A percentile compares a stretch with the other conserved stretches of the same genome.
Evolutionary conservation across 176 grass and related monocot genomes (phyloP).

Genomic region (Carex kokanica): DNA sequence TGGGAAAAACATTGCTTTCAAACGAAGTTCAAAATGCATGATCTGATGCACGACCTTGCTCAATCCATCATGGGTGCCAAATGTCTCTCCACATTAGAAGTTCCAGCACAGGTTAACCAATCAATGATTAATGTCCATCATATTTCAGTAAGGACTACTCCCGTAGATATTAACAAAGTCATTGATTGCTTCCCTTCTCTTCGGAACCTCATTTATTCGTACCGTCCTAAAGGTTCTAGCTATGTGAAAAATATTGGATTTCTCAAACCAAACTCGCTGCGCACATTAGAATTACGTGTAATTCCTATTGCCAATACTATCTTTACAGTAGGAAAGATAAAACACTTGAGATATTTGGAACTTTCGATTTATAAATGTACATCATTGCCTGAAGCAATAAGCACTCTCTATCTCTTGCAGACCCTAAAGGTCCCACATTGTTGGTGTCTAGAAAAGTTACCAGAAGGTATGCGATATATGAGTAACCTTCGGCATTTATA

Average conservation of each 20-base stretch:
- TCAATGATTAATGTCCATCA: too few species aligned
- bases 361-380: background rate
- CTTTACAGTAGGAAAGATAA: background rate
- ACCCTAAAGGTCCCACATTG: background rate
- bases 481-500: slow-evolving; percentile 23
- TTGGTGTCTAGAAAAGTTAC: background rate
- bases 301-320: background rate
- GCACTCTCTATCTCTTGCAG: slow-evolving; percentile 8
- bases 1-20: too few species aligned
- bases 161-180: too few species aligned
- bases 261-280: slow-evolving; percentile 11
- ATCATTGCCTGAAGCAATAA: background rate
- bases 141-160: too few species aligned
- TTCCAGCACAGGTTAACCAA: too few species aligned
- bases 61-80: too few species aligned
- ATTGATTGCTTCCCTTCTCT: too few species aligned
- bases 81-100: too few species aligned
- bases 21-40: too few species aligned
- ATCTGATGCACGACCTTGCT: too few species aligned
- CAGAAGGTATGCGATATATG: slow-evolving; percentile 40
- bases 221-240: too few species aligned
- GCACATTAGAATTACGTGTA: background rate
- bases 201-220: too few species aligned
- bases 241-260: slow-evolving; percentile 24
- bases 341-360: slow-evolving; percentile 22